phyloP scores from a whole-genome alignment of 148 eudicot genomes.

The Camellia granthamiana region DNA sequence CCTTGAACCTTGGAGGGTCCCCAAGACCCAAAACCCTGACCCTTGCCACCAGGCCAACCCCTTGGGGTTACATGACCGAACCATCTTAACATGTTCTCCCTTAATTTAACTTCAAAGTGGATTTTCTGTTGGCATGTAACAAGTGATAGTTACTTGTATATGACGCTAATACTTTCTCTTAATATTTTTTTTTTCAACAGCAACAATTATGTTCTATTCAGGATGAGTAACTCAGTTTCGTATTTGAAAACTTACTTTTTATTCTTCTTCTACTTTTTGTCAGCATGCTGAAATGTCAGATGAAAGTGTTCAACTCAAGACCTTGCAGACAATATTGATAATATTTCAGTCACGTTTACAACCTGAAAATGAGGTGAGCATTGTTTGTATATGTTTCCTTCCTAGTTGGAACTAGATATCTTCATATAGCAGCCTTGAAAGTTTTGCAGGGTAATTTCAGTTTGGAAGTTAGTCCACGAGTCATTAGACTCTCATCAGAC shows the following conservation, averaged over 20 bases:
- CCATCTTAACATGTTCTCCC: too few relatives aligned
- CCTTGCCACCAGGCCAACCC: too few relatives aligned
- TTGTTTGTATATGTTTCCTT: constrained; percentile 12
- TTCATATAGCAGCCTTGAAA: background rate
- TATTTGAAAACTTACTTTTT: background rate
- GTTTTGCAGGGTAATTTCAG: background rate
- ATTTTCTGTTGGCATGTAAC: background rate
- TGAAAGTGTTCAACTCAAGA: constrained; percentile 91
- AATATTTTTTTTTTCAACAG: background rate
- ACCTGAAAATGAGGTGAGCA: constrained; percentile 84
- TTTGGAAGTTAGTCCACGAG: background rate
- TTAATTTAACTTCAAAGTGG: background rate
- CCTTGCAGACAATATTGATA: constrained; percentile 87
- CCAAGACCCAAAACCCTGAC: too few relatives aligned
- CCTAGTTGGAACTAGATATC: background rate
- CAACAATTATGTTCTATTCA: background rate
- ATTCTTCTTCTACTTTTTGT: constrained; percentile 7
- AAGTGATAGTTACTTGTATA: background rate
- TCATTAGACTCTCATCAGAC: constrained; percentile 2
- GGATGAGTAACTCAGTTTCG: background rate
- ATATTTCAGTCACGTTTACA: constrained; percentile 85
- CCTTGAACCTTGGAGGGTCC: too few relatives aligned
- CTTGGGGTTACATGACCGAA: too few relatives aligned
- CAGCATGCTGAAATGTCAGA: constrained; percentile 99
- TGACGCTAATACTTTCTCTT: background rate